These are phyloP conservation scores for Brassica carinata DNA, from an alignment of 345 rosid genomes.

Conservation along the genomic window DNA sequence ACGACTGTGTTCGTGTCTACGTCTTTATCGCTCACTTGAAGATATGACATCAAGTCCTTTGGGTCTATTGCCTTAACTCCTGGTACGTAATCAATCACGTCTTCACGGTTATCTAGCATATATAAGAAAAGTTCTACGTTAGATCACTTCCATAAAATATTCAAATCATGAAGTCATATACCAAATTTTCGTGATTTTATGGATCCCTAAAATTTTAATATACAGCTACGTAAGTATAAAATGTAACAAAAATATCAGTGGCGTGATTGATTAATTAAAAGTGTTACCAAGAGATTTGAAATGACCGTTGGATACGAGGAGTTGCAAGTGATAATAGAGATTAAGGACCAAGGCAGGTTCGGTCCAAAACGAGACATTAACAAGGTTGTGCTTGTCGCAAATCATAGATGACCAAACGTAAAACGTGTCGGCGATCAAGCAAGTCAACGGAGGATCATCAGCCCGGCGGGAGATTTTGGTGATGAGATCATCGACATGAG, in stretches of 20 bases:
- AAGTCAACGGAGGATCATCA: conserved; percentile 43
- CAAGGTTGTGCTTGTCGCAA: conserved; percentile 47
- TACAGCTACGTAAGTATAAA: neutral
- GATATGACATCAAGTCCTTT: conserved; percentile 63
- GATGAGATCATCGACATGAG: conserved; percentile 54
- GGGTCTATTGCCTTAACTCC: conserved; percentile 57
- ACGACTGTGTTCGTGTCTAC: conserved; percentile 42
- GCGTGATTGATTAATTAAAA: neutral
- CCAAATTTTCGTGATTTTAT: too few relatives aligned
- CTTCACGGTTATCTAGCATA: conserved; percentile 54
- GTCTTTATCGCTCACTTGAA: conserved; percentile 51
- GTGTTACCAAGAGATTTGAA: conserved; percentile 51
- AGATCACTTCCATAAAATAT: neutral
- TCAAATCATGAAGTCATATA: neutral
- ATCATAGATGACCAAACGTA: conserved; percentile 62
- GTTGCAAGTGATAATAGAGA: conserved; percentile 58
- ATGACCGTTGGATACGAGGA: conserved; percentile 57
- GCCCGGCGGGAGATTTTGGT: conserved; percentile 33
- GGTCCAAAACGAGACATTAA: conserved; percentile 70
- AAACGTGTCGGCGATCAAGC: conserved; percentile 65
- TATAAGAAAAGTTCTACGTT: neutral
- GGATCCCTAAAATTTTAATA: neutral
- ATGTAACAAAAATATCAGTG: neutral
- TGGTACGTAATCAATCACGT: conserved; percentile 58
- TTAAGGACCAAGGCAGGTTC: conserved; percentile 63